These are phyloP conservation scores for Tephrocybe sp. DNA, from an alignment of 768 basidiomycete genomes.

Conservation along the genomic window DNA sequence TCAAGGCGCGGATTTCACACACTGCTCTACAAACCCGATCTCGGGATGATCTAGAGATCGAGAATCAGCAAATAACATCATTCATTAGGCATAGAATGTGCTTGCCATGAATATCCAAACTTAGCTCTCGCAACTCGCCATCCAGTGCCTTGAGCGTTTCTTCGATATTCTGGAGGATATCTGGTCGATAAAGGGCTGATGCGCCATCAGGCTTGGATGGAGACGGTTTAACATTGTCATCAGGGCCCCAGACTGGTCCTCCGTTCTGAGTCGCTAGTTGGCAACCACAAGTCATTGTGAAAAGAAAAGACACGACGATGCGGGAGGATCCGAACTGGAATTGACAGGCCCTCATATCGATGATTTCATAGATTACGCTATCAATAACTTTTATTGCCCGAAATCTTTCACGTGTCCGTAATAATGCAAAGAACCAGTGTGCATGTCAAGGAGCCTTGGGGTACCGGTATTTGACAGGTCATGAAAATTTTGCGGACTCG, in stretches of 20 bases:
- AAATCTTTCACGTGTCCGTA: background rate
- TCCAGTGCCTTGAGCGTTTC: slow-evolving; percentile 52
- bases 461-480: too few species aligned
- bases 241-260: slow-evolving; percentile 43
- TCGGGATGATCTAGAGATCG: slow-evolving; percentile 62
- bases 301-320: background rate
- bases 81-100: background rate
- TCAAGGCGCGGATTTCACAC: slow-evolving; percentile 23
- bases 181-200: slow-evolving; percentile 47
- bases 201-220: slow-evolving; percentile 30
- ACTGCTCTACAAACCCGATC: slow-evolving; percentile 70
- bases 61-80: background rate
- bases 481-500: too few species aligned
- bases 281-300: slow-evolving; percentile 13
- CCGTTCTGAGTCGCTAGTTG: slow-evolving; percentile 5
- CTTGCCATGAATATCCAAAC: slow-evolving; percentile 72
- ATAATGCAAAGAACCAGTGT: too few species aligned
- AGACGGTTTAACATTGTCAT: slow-evolving; percentile 29
- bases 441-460: too few species aligned
- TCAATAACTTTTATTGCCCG: background rate
- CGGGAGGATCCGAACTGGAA: too few species aligned
- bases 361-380: too few species aligned
- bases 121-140: slow-evolving; percentile 55
- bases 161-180: slow-evolving; percentile 61
- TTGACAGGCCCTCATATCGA: too few species aligned